Conservation (phyloP, 176 grass and related monocot species). For the Phyllostachys edulis region DNA sequence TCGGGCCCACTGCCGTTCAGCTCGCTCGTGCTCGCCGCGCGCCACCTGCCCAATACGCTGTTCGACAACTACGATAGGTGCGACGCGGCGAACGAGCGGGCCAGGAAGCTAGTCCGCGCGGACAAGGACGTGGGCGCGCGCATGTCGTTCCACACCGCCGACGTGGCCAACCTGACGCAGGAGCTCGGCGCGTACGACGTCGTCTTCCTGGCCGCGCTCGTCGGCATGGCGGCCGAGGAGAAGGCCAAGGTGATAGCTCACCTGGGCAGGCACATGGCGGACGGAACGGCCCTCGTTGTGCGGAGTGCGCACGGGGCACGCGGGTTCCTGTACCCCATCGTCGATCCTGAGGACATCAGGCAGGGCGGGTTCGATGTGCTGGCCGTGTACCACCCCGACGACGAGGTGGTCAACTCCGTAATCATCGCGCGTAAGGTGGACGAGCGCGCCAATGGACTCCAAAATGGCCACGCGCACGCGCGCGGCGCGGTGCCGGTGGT, state of each 20-base stretch:
- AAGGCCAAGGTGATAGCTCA: constrained; percentile 57
- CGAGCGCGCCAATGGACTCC: neutral
- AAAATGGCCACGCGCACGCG: neutral
- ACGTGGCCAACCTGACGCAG: constrained; percentile 47
- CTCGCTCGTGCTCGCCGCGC: constrained; percentile 53
- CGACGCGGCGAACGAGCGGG: constrained; percentile 51
- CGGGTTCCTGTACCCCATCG: constrained; percentile 72
- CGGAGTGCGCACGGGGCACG: constrained; percentile 70
- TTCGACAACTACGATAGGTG: constrained; percentile 59
- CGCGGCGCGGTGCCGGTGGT: constrained; percentile 9
- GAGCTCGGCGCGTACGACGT: constrained; percentile 54
- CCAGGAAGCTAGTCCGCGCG: constrained; percentile 42
- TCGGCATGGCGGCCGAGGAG: constrained; percentile 60
- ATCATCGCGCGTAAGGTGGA: constrained; percentile 48
- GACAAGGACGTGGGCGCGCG: constrained; percentile 39
- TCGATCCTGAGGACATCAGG: constrained; percentile 40
- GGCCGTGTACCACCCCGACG: constrained; percentile 62
- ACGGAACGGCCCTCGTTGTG: constrained; percentile 49
- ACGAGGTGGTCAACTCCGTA: constrained; percentile 62
- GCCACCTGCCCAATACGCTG: constrained; percentile 26
- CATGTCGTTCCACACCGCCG: constrained; percentile 62
- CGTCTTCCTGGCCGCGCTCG: constrained; percentile 70
- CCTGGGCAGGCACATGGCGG: constrained; percentile 49
- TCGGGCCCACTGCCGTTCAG: constrained; percentile 45
- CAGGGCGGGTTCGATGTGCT: constrained; percentile 58